Evolutionary conservation across 2,329 filamentous ascomycete species (phyloP), one percentile per base, ranked within the genome.

Genomic region (Elsinoe necatrix): DNA sequence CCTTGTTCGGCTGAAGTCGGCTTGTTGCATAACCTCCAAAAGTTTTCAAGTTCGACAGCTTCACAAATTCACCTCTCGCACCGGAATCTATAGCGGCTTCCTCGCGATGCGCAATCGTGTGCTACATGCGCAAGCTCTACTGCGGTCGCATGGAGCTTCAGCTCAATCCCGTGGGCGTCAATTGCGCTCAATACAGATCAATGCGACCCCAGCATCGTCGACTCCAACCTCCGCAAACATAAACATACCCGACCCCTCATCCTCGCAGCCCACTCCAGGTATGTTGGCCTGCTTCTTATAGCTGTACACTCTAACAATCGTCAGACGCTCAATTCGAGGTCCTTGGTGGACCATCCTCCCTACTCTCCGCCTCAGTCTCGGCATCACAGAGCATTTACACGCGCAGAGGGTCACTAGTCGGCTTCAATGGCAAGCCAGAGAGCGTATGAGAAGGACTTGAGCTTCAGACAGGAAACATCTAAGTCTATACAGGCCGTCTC

Each of bases 311-410:
- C 12, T 31, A n/a, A 29, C 18, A 14, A 12, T 9, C 31, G 20
- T 14, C 64, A 96, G 93, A 97, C 80, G 93, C 93, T 56, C 84
- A 85, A 58, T 98, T 98, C 71, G 89, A 97, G 72, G 89, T 97
- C 48, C 77, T 98, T 62, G 93, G 93, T 60, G 82, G 88, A 21
- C 90, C 92, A 1, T 93, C 93, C 72, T 97, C 93, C 56, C 83
- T 98, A 61, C 84, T 98, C 64, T 96, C 92, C 20, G 91, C 95
- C 62, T 89, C 86, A 6, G 81, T 98, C 54, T 95, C 93, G 34
- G 88, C 93, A 41, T 97, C 92, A 29, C 92, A 97, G 71, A 86
- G 87, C 65, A 83, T 98, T 51, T 96, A 93, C 72, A 96, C 93
- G 20, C 82, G 92, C 64, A 84, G 90, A 65, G 95, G 95, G 55